These are phyloP conservation scores for Neoboletus magnificus DNA, from an alignment of 768 basidiomycete genomes.

Conservation along the genomic window DNA sequence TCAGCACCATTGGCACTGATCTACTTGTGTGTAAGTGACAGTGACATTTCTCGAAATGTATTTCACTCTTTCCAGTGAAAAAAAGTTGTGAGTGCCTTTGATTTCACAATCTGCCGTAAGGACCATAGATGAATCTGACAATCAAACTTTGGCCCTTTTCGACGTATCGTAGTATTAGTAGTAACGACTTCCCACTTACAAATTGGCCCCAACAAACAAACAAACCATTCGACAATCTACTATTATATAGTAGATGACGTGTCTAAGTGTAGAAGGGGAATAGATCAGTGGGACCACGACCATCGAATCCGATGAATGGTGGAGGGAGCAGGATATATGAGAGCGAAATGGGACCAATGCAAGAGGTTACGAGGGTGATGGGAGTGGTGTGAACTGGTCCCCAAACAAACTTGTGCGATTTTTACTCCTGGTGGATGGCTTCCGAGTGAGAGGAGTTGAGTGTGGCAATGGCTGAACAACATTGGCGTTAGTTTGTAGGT, in stretches of 20 bases:
- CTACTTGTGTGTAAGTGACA: too few relatives aligned
- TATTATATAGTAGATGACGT: slow-evolving; percentile 1
- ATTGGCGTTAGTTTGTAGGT: slow-evolving; percentile 39
- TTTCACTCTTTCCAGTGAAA: too few relatives aligned
- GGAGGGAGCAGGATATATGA: slow-evolving; percentile 1
- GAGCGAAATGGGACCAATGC: slow-evolving; percentile 2
- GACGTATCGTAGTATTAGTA: too few relatives aligned
- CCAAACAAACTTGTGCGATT: slow-evolving; percentile 46
- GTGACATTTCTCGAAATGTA: too few relatives aligned
- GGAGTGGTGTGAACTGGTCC: slow-evolving; percentile 25
- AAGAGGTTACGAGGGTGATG: slow-evolving; percentile 11
- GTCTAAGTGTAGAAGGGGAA: not conserved
- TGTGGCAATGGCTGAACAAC: slow-evolving; percentile 21
- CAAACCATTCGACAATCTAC: slow-evolving; percentile 7
- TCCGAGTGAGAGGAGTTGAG: slow-evolving; percentile 61
- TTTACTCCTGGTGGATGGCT: slow-evolving; percentile 58
- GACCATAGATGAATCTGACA: too few relatives aligned
- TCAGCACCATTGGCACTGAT: too few relatives aligned
- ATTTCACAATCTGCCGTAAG: too few relatives aligned
- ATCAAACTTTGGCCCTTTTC: too few relatives aligned
- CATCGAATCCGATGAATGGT: not conserved
- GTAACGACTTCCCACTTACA: not conserved
- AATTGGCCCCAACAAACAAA: not conserved
- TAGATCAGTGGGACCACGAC: not conserved
- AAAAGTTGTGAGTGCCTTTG: too few relatives aligned